Evolutionary conservation across 371 early-diverging fungal species (phyloP), one percentile per base, ranked within the genome.

Genomic region (Rhizopus delemar): DNA sequence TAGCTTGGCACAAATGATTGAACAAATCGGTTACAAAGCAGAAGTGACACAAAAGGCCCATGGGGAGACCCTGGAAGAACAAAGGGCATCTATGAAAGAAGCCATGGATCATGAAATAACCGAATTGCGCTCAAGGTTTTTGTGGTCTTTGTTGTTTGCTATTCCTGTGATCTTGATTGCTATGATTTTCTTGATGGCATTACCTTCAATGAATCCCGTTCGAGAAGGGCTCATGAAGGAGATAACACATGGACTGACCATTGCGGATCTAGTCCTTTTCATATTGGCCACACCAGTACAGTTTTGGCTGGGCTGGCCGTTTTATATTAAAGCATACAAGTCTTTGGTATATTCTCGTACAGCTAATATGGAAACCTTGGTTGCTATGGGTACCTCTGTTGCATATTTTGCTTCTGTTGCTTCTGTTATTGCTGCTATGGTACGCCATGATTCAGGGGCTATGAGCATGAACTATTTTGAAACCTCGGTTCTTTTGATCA

Each of bases 311-410:
- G 85, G 83, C 1, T 51, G 58, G 41, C 79, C 81, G 6, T 85
- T 83, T 60, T 87, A 81, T 57, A 53, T 45, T 5, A 82, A 81
- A 41, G 81, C 86, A 0, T 83, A 81, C 46, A 72, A 71, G 12
- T 82, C 87, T 5, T 51, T 87, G 1, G 69, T 76, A 0, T 84
- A 84, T 66, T 62, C 86, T 7, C 80, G 65, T n/a, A 80, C 80
- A 3, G 86, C 86, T 46, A 87, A 85, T 52, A 89, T 89, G 90
- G 88, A 89, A 58, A 84, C 85, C 0, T 51, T 89, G 15, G 83
- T 89, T 3, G 78, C 86, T 0, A 72, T 89, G 59, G 87, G 87
- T n/a, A 87, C 86, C 0, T 77, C 81, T n/a, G 85, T 83, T 3
- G 85, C 86, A 12, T 89, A 87, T 65, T 41, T 77, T 43, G 80